Percentiles rank a stretch among this genome's conserved stretches.
phyloP scores from a whole-genome alignment of 768 basidiomycete genomes.

The Crepidotus variabilis region DNA sequence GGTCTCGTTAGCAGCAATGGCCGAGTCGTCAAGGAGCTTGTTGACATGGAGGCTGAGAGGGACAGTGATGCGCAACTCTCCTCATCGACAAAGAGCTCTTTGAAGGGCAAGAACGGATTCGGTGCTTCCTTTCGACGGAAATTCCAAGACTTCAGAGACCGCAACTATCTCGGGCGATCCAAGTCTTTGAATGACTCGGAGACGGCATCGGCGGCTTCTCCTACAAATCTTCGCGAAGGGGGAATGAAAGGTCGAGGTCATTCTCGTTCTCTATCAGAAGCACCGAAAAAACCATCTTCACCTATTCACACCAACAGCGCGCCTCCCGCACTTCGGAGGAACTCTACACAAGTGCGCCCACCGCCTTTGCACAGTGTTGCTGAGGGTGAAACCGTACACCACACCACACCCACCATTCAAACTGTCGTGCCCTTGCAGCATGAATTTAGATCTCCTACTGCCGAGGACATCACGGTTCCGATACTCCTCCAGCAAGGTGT shows the following conservation, averaged over 20 bases:
- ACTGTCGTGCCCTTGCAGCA: background rate
- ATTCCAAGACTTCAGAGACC: slow-evolving; percentile 9
- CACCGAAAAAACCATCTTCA: background rate
- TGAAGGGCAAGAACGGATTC: background rate
- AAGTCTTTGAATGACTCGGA: background rate
- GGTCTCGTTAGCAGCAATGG: slow-evolving; percentile 29
- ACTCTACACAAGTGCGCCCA: background rate
- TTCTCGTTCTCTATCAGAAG: background rate
- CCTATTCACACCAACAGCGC: background rate
- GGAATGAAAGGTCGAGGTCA: background rate
- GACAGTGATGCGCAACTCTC: background rate
- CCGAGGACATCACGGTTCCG: slow-evolving; percentile 38
- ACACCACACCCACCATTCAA: background rate
- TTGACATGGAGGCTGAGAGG: slow-evolving; percentile 8
- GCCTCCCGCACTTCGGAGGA: background rate
- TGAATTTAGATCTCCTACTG: slow-evolving; percentile 1
- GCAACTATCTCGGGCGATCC: background rate
- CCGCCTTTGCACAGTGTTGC: background rate
- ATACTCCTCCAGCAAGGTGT: slow-evolving; percentile 56
- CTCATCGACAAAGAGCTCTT: slow-evolving; percentile 3
- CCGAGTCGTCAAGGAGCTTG: slow-evolving; percentile 20
- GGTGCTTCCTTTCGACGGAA: slow-evolving; percentile 16
- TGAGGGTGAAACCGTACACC: background rate
- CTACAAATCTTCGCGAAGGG: background rate
- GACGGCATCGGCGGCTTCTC: background rate